phyloP scores from a whole-genome alignment of 768 basidiomycete species.

The Podaxis sp. region DNA sequence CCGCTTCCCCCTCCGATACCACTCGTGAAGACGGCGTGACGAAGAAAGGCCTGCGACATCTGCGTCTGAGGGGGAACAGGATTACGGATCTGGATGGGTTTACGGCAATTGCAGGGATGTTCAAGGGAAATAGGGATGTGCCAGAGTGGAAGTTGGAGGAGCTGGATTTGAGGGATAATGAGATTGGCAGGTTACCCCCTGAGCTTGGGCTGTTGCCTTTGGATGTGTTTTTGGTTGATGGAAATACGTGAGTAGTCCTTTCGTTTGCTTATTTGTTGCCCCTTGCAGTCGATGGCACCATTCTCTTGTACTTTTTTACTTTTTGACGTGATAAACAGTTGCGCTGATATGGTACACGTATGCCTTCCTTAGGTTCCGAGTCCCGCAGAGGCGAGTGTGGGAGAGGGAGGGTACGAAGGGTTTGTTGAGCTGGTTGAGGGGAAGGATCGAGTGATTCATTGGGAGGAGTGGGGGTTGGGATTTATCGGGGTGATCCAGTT shows the following conservation, averaged over 20 bases:
- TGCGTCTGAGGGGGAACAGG: constrained; percentile 69
- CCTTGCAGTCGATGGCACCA: neutral
- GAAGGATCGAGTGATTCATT: constrained; percentile 58
- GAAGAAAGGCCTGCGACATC: constrained; percentile 60
- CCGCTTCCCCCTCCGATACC: constrained; percentile 34
- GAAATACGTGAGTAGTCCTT: constrained; percentile 64
- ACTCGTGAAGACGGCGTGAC: constrained; percentile 8
- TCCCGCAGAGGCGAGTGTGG: constrained; percentile 80
- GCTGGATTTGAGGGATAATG: constrained; percentile 80
- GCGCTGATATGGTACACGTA: neutral
- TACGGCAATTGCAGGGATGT: constrained; percentile 56
- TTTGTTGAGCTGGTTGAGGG: constrained; percentile 74
- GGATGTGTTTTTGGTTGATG: constrained; percentile 83
- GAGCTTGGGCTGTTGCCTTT: constrained; percentile 74
- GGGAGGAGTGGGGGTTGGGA: neutral
- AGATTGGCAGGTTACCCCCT: constrained; percentile 65
- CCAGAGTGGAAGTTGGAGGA: constrained; percentile 79
- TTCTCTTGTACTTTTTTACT: neutral
- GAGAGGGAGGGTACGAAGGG: constrained; percentile 87
- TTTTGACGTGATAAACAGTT: neutral
- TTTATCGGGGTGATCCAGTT: neutral
- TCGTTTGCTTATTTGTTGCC: neutral
- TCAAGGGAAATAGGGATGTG: constrained; percentile 63
- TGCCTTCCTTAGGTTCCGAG: constrained; percentile 59
- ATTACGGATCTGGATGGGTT: constrained; percentile 65